A percentile compares a stretch with the other conserved stretches of the same genome.
Conservation (phyloP, 2,329 filamentous ascomycete genomes). For the Alternaria hordeiaustralica region DNA sequence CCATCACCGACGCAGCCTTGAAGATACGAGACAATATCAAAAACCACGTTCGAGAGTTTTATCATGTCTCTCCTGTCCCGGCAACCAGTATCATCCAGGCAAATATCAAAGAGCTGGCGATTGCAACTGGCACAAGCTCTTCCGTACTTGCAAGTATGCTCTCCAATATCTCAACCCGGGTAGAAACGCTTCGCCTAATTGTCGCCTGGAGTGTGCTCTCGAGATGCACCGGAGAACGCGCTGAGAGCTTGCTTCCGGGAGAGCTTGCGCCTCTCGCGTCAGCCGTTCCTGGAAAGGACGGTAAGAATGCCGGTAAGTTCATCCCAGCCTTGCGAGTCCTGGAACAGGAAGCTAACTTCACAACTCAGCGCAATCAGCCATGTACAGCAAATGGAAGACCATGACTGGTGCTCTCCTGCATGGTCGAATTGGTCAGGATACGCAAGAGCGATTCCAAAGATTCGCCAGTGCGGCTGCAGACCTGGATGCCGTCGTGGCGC, state of each 20-base stretch:
- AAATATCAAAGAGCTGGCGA: slow-evolving; percentile 11
- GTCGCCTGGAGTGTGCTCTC: slow-evolving; percentile 26
- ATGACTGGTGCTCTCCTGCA: slow-evolving; percentile 29
- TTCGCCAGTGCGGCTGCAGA: slow-evolving; percentile 17
- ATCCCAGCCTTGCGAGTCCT: background rate
- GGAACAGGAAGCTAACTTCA: background rate
- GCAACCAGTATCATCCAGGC: slow-evolving; percentile 8
- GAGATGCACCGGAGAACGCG: slow-evolving; percentile 15
- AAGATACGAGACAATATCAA: slow-evolving; percentile 35
- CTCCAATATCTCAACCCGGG: slow-evolving; percentile 15
- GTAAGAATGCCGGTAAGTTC: background rate
- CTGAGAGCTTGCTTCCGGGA: slow-evolving; percentile 21
- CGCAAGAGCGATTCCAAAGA: slow-evolving; percentile 1
- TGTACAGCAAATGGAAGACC: slow-evolving; percentile 35
- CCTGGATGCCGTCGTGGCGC: slow-evolving; percentile 29
- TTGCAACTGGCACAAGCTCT: slow-evolving; percentile 13
- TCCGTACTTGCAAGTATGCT: slow-evolving; percentile 4
- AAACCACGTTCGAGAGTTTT: slow-evolving; percentile 31
- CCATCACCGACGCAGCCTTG: slow-evolving; percentile 25
- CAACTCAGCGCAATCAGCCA: slow-evolving; percentile 13
- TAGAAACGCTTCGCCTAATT: slow-evolving; percentile 20
- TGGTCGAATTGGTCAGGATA: slow-evolving; percentile 12
- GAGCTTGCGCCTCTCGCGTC: slow-evolving; percentile 10
- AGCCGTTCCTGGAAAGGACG: background rate
- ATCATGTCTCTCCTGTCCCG: slow-evolving; percentile 14